These are phyloP conservation scores for Chlorencoelia australis DNA, from an alignment of 2,329 filamentous ascomycete genomes.

Conservation along the genomic window DNA sequence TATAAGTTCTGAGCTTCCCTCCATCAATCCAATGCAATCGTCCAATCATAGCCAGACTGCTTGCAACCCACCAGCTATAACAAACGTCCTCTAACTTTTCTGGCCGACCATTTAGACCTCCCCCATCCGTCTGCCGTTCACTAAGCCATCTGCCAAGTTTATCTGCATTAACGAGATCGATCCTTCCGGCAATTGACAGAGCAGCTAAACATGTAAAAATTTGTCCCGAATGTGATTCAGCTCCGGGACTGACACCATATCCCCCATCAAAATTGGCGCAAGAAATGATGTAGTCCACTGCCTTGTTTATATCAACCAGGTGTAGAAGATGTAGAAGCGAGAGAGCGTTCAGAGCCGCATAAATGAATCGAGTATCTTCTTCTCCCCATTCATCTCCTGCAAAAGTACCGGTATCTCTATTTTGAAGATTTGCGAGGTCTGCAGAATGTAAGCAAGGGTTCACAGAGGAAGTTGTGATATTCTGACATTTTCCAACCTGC, in stretches of 20 bases:
- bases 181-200: conserved; percentile 68
- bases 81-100: conserved; percentile 96
- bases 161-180: conserved; percentile 75
- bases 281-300: conserved; percentile 65
- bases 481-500: conserved; percentile 71
- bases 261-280: conserved; percentile 94
- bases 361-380: conserved; percentile 88
- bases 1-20: conserved; percentile 68
- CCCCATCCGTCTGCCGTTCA: conserved; percentile 78
- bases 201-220: conserved; percentile 91
- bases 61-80: conserved; percentile 98
- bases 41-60: conserved; percentile 80
- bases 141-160: conserved; percentile 83
- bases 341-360: conserved; percentile 78
- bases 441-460: background rate
- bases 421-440: conserved; percentile 77
- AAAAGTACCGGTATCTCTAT: conserved; percentile 74
- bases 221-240: conserved; percentile 90
- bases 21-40: conserved; percentile 90
- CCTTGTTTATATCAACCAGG: conserved; percentile 68
- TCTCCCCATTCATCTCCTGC: conserved; percentile 95
- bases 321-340: conserved; percentile 69
- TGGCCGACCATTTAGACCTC: conserved; percentile 85
- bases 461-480: conserved; percentile 1
- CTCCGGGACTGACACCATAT: conserved; percentile 80